Evolutionary conservation across 805 yeast genomes (phyloP).

Genomic region (Metschnikowia chrysomelidarum): DNA sequence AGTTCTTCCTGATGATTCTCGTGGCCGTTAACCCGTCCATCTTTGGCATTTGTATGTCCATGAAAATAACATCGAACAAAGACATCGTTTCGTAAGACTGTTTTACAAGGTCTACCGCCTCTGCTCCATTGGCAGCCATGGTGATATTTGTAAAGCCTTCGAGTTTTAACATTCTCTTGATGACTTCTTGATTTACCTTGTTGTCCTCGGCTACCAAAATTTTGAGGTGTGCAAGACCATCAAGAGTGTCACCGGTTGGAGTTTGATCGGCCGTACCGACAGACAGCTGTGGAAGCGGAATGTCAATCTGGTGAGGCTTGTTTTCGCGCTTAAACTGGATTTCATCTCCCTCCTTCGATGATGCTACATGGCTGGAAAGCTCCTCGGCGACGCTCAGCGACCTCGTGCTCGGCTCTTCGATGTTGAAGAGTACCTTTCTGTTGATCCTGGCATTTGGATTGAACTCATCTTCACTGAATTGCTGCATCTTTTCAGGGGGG

Average conservation of each 20-base stretch:
- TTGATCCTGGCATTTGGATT: slow-evolving; percentile 52
- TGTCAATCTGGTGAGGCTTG: slow-evolving; percentile 5
- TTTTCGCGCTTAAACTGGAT: not conserved
- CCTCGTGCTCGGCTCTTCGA: slow-evolving; percentile 8
- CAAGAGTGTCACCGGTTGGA: slow-evolving; percentile 21
- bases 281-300: slow-evolving; percentile 8
- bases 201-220: slow-evolving; percentile 94
- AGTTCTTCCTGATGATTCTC: slow-evolving; percentile 59
- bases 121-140: slow-evolving; percentile 87
- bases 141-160: slow-evolving; percentile 75
- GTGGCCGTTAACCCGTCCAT: slow-evolving; percentile 90
- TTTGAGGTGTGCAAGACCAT: slow-evolving; percentile 32
- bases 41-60: slow-evolving; percentile 98
- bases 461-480: slow-evolving; percentile 65
- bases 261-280: slow-evolving; percentile 18
- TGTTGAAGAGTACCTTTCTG: slow-evolving; percentile 47
- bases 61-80: slow-evolving; percentile 71
- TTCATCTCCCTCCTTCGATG: not conserved
- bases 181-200: slow-evolving; percentile 90
- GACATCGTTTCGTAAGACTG: slow-evolving; percentile 41
- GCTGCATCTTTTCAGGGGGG: slow-evolving; percentile 33
- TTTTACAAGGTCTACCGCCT: slow-evolving; percentile 71
- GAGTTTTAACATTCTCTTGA: slow-evolving; percentile 78
- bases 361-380: not conserved
- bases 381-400: not conserved